Evolutionary conservation across 495 filamentous ascomycete genomes (phyloP), one percentile per base, ranked within the genome.

Genomic region (Aspergillus campestris): DNA sequence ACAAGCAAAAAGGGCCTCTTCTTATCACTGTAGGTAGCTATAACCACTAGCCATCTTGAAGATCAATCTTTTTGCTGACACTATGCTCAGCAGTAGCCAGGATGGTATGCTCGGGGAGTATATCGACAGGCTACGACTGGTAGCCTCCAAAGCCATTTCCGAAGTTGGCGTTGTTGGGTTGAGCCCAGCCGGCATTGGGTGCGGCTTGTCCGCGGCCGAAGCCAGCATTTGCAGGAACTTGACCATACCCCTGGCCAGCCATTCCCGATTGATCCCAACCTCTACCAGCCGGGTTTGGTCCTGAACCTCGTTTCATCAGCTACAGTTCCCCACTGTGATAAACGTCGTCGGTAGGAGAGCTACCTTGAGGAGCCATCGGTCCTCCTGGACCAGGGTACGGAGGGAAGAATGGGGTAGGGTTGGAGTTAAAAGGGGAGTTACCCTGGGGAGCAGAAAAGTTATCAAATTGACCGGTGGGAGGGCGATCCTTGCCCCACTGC

Each of bases 401-500:
- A 51, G 92, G 94, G 66, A 95, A 98, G 72, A 86, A 96, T 14
- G 86, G 80, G 32, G 77, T 80, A 7, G 87, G 87, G 52, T 82
- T 86, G 56, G 82, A 79, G 41, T 48, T 83, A 83, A 71, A 81
- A 75, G 58, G 67, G 57, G 74, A 80, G 72, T 49, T 81, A 38
- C 48, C 66, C 57, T 66, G 69, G 54, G 59, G 87, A 49, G 86
- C 81, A 50, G 89, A 88, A 64, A 87, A 91, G 48, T 82, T 87
- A 50, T 89, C 83, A 53, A 84, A 81, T 57, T 90, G 79, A 43
- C 83, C 83, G 51, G 82, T 88, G 12, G 94, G 90, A 31, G 89
- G 89, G 63, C 94, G 92, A 69, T 98, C 92, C 71, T 98, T 98
- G 66, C 92, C 92, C 92, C 92, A 98, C 91, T 97, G 58, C 32